Evolutionary conservation across 2,329 filamentous ascomycete species (phyloP), one percentile per base, ranked within the genome.

Genomic region (Talaromyces sp.): DNA sequence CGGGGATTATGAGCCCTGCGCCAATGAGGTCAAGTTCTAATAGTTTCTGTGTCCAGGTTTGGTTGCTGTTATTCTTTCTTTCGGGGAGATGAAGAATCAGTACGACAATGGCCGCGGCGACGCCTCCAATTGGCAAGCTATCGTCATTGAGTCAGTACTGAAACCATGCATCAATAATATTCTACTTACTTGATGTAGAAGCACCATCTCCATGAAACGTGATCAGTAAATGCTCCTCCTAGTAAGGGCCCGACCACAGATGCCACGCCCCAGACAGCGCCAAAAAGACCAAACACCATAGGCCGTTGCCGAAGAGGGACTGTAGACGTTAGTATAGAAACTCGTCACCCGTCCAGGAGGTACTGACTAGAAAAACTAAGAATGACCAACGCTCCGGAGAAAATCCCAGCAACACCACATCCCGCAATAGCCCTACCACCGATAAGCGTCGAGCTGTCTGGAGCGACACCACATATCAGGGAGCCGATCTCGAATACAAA

Each of bases 221-320:
- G 66, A 61, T 76, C 72, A n/a, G 77, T 77, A 61, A 78, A 77
- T 36, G 72, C 73, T 55, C 76, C 75, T 52, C 75, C 76, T 63
- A 78, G 61, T 46, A 81, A 69, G 15, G 79, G 79, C 19, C 79
- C 79, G 19, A 76, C 73, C 15, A 81, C 78, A 56, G 64, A 70
- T 8, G 78, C 77, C 55, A 81, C 74, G 4, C 77, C 77, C 62
- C 78, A 80, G 72, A 80, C 79, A 45, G 71, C 73, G 48, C 78
- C 78, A 41, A 81, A 74, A 21, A 80, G 19, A 2, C 78, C 78
- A 63, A 75, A 79, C 61, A 57, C 56, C 2, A 52, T 21, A 22
- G 59, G 56, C 13, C 59, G 40, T 25, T 58, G 50, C 10, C 39
- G 50, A 15, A 58, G 53, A 13, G 53, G 52, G 3, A 59, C 60